Evolutionary conservation across 78 protist genomes (phyloP).

Genomic region (Cyanophora paradoxa): DNA sequence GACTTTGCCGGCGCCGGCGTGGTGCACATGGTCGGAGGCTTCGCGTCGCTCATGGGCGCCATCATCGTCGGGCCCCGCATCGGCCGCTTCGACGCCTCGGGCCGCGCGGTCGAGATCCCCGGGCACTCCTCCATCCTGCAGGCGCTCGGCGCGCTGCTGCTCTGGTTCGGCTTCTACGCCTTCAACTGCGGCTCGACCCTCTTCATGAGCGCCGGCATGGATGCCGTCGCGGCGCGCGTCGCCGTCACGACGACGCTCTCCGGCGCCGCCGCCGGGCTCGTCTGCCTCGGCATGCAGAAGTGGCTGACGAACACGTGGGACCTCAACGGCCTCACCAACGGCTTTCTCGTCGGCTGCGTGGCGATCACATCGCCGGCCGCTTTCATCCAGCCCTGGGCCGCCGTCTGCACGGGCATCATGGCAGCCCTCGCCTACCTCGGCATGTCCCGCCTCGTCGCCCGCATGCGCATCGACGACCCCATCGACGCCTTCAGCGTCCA

Average conservation of each 20-base stretch:
- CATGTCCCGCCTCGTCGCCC: too few relatives aligned
- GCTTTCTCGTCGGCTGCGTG: constrained; percentile 38
- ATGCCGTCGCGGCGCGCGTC: not conserved
- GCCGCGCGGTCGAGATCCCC: not conserved
- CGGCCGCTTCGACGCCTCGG: constrained; percentile 52
- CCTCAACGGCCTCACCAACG: constrained; percentile 2
- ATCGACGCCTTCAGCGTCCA: too few relatives aligned
- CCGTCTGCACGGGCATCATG: constrained; percentile 7
- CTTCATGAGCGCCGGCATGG: not conserved
- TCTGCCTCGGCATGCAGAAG: not conserved
- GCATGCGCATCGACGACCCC: too few relatives aligned
- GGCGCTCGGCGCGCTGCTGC: constrained; percentile 36
- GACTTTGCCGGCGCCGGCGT: constrained; percentile 52
- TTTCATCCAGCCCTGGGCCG: constrained; percentile 11
- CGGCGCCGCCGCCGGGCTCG: constrained; percentile 12
- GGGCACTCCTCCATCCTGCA: not conserved
- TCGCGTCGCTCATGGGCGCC: constrained; percentile 60
- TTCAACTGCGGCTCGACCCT: constrained; percentile 71
- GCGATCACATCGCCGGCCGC: constrained; percentile 26
- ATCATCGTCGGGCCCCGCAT: constrained; percentile 65
- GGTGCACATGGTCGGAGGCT: constrained; percentile 83
- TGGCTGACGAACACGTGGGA: not conserved
- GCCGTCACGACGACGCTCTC: constrained; percentile 22
- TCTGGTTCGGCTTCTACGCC: constrained; percentile 65
- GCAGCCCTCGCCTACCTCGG: constrained; percentile 3